These are phyloP conservation scores for Lactarius hengduanensis DNA, from an alignment of 768 basidiomycete genomes.

Conservation along the genomic window DNA sequence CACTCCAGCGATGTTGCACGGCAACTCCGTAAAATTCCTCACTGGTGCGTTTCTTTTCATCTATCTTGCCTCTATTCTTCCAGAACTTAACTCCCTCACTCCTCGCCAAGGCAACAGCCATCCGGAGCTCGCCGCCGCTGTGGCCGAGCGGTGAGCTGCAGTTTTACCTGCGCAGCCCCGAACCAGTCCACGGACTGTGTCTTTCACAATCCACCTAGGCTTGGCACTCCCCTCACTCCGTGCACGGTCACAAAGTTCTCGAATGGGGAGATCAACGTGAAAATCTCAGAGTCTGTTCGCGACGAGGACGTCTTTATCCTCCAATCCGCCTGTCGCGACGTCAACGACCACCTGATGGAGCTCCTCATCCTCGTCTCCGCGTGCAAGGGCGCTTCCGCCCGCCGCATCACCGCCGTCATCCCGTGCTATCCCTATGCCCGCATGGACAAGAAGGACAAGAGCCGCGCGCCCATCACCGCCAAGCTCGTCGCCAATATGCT, in stretches of 20 bases:
- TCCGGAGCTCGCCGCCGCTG: slow-evolving; percentile 92
- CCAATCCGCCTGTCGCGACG: slow-evolving; percentile 85
- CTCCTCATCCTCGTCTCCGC: slow-evolving; percentile 98
- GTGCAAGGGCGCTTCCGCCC: slow-evolving; percentile 94
- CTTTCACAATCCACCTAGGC: slow-evolving; percentile 53
- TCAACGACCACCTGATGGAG: slow-evolving; percentile 98
- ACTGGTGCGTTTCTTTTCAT: slow-evolving; percentile 49
- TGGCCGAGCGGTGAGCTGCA: slow-evolving; percentile 93
- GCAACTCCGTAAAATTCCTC: slow-evolving; percentile 74
- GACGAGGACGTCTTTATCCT: slow-evolving; percentile 99
- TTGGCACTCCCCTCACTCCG: slow-evolving; percentile 83
- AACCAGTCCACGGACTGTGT: slow-evolving; percentile 50
- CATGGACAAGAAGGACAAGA: slow-evolving; percentile 98
- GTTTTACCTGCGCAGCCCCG: slow-evolving; percentile 34
- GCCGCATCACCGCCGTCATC: slow-evolving; percentile 95
- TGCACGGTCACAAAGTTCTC: slow-evolving; percentile 88
- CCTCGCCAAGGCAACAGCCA: slow-evolving; percentile 82
- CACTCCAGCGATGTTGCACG: slow-evolving; percentile 53
- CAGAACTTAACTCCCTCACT: slow-evolving; percentile 27
- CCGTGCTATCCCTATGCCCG: slow-evolving; percentile 97
- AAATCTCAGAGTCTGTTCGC: slow-evolving; percentile 91
- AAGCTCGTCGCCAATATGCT: slow-evolving; percentile 99
- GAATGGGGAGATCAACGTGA: slow-evolving; percentile 94
- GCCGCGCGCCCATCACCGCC: slow-evolving; percentile 93
- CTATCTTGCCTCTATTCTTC: slow-evolving; percentile 14